phyloP scores from a whole-genome alignment of 192 early-diverging fungal genomes.

The Paraglomus brasilianum region DNA sequence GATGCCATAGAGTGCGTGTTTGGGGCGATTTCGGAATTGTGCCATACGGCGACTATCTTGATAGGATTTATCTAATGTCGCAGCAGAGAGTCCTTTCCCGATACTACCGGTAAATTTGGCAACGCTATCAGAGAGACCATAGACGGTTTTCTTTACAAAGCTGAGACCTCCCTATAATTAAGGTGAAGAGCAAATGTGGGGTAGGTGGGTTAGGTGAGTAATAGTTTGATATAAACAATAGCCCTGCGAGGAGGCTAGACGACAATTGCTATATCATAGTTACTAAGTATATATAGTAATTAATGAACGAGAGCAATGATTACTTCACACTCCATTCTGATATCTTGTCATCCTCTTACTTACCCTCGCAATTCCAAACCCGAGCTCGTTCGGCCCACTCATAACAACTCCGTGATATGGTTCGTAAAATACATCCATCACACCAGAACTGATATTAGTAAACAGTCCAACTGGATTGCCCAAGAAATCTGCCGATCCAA shows the following conservation, averaged over 20 bases:
- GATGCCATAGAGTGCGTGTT: slow-evolving; percentile 86
- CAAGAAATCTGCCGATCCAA: slow-evolving; percentile 95
- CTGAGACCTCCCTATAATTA: slow-evolving; percentile 62
- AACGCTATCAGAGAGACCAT: slow-evolving; percentile 92
- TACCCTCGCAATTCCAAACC: slow-evolving; percentile 85
- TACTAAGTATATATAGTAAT: too few relatives aligned
- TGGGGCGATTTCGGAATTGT: slow-evolving; percentile 82
- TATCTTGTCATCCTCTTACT: slow-evolving; percentile 24
- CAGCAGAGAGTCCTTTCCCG: slow-evolving; percentile 92
- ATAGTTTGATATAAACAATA: too few relatives aligned
- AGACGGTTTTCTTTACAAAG: slow-evolving; percentile 91
- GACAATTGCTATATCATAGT: too few relatives aligned
- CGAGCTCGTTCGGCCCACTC: slow-evolving; percentile 93
- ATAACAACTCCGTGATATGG: slow-evolving; percentile 96
- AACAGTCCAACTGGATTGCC: slow-evolving; percentile 98
- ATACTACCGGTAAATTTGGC: slow-evolving; percentile 95
- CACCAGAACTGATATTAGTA: slow-evolving; percentile 92
- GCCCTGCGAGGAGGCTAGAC: too few relatives aligned
- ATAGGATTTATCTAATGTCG: slow-evolving; percentile 90
- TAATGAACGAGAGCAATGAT: too few relatives aligned
- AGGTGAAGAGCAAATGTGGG: too few relatives aligned
- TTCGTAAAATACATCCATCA: slow-evolving; percentile 96
- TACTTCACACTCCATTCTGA: too few relatives aligned
- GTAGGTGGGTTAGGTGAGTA: too few relatives aligned
- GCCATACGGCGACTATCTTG: slow-evolving; percentile 80